These are phyloP conservation scores for Pogostemon cablin DNA, from an alignment of 257 asterid genomes.

Conservation along the genomic window DNA sequence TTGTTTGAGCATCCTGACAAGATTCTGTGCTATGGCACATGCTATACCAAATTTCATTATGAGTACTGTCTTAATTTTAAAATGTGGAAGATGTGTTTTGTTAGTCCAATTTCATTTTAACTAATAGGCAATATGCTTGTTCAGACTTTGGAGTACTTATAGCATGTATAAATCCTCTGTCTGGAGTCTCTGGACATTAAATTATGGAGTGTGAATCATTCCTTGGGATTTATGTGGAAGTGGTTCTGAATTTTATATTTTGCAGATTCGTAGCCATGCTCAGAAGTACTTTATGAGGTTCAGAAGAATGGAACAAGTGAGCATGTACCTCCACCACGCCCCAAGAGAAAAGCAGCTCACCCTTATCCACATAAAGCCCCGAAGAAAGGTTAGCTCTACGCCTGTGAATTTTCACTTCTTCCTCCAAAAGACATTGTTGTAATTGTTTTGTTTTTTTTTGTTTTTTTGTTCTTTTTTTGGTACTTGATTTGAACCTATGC, in stretches of 20 bases:
- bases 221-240: neutral
- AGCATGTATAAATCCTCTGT: neutral
- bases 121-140: neutral
- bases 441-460: neutral
- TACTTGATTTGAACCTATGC: slow-evolving; percentile 22
- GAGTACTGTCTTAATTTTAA: neutral
- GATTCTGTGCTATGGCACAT: neutral
- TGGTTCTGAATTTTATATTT: slow-evolving; percentile 27
- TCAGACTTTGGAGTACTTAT: neutral
- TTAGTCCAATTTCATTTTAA: neutral
- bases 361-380: slow-evolving; percentile 93
- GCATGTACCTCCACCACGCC: slow-evolving; percentile 91
- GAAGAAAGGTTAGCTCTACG: slow-evolving; percentile 49
- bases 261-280: slow-evolving; percentile 94
- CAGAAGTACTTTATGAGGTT: slow-evolving; percentile 83
- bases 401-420: neutral
- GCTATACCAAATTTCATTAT: neutral
- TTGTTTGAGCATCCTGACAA: neutral
- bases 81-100: neutral
- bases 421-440: slow-evolving; percentile 15
- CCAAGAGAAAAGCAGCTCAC: slow-evolving; percentile 86
- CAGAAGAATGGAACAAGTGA: slow-evolving; percentile 79
- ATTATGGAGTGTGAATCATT: slow-evolving; percentile 12
- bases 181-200: neutral
- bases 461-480: slow-evolving; percentile 1